These are phyloP conservation scores for Emmonsiellopsis sp. DNA, from an alignment of 2,329 filamentous ascomycete genomes.

Conservation along the genomic window DNA sequence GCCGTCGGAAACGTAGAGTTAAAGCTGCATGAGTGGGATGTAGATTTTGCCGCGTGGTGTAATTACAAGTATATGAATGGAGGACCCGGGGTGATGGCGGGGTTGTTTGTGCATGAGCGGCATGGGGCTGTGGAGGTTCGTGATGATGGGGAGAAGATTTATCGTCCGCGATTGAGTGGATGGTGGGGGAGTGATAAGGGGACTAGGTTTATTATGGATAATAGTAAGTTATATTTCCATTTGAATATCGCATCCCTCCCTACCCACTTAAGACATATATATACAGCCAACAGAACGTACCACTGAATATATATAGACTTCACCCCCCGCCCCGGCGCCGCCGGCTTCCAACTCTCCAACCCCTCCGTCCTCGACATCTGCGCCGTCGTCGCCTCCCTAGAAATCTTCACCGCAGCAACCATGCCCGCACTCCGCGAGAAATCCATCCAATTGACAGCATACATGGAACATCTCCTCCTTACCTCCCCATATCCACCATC, in stretches of 20 bases:
- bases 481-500: background rate
- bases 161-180: slow-evolving; percentile 61
- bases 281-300: background rate
- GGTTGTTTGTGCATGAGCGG: slow-evolving; percentile 68
- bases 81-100: slow-evolving; percentile 72
- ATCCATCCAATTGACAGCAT: slow-evolving; percentile 64
- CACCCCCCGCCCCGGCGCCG: slow-evolving; percentile 66
- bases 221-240: slow-evolving; percentile 33
- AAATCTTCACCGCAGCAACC: slow-evolving; percentile 62
- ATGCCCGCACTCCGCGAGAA: slow-evolving; percentile 63
- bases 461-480: slow-evolving; percentile 60
- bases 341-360: slow-evolving; percentile 78
- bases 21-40: slow-evolving; percentile 74
- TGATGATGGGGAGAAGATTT: slow-evolving; percentile 29
- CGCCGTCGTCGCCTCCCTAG: slow-evolving; percentile 62
- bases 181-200: slow-evolving; percentile 82
- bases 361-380: slow-evolving; percentile 70
- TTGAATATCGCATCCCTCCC: background rate
- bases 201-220: slow-evolving; percentile 74
- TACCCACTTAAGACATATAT: background rate
- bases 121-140: slow-evolving; percentile 45
- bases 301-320: slow-evolving; percentile 41
- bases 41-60: slow-evolving; percentile 89
- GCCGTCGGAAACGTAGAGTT: slow-evolving; percentile 77
- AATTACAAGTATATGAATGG: slow-evolving; percentile 92